phyloP scores from a whole-genome alignment of 208 protist genomes.

The Porcisia deanei region DNA sequence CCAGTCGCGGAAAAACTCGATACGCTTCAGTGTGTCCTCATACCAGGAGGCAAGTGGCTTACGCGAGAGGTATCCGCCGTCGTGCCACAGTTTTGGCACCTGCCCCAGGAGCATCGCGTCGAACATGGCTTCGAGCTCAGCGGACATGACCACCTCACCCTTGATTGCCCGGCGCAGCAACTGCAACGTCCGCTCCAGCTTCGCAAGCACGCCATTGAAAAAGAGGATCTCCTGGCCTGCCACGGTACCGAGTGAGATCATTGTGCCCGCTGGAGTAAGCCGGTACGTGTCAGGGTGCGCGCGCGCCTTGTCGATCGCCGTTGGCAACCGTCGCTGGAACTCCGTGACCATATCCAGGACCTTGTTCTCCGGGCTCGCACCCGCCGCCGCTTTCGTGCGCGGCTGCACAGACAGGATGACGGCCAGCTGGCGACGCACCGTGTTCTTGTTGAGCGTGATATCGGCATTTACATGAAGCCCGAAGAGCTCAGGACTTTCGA shows the following conservation, averaged over 20 bases:
- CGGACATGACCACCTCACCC: conserved; percentile 93
- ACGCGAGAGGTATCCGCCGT: conserved; percentile 93
- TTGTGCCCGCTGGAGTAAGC: conserved; percentile 81
- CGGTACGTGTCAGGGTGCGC: conserved; percentile 86
- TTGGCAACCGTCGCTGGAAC: conserved; percentile 79
- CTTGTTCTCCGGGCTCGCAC: conserved; percentile 65
- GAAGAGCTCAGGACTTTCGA: conserved; percentile 94
- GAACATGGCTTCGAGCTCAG: conserved; percentile 91
- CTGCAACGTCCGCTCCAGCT: conserved; percentile 69
- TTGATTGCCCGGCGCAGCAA: conserved; percentile 85
- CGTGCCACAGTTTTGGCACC: conserved; percentile 93
- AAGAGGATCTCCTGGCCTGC: conserved; percentile 90
- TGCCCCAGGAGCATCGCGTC: conserved; percentile 86
- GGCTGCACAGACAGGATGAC: conserved; percentile 93
- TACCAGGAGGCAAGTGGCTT: conserved; percentile 97
- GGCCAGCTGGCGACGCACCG: conserved; percentile 84
- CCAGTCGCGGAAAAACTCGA: conserved; percentile 95
- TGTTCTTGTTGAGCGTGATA: conserved; percentile 92
- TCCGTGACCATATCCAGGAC: conserved; percentile 74
- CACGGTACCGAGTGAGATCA: conserved; percentile 92
- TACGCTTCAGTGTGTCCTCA: conserved; percentile 91
- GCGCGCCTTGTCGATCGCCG: conserved; percentile 78
- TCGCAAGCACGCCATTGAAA: conserved; percentile 85
- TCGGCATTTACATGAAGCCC: conserved; percentile 96
- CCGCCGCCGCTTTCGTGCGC: conserved; percentile 53